Conservation (phyloP, 1,284 basidiomycete species). For the Leccinum pallidistipes region DNA sequence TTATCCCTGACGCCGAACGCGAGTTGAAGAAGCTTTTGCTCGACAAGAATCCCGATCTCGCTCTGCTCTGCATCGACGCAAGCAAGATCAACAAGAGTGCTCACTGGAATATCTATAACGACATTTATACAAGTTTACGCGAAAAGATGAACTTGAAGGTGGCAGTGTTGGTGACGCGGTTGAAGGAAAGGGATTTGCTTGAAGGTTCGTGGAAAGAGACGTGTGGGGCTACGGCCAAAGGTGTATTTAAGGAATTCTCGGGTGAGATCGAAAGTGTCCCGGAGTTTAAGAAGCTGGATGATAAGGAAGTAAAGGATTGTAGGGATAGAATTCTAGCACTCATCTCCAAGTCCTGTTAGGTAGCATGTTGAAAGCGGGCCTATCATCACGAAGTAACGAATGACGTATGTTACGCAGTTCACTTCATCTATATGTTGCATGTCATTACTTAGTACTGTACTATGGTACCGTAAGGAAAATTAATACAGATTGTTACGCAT, state of each 20-base stretch:
- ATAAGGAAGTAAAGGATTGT: conserved; percentile 20
- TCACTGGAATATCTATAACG: conserved; percentile 26
- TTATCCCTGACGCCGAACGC: conserved; percentile 15
- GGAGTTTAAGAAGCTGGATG: conserved; percentile 11
- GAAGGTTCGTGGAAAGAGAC: conserved; percentile 18
- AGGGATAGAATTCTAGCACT: conserved; percentile 22
- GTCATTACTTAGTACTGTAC: not conserved
- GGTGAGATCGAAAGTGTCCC: conserved; percentile 24
- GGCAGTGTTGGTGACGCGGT: conserved; percentile 36
- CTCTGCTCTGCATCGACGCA: conserved; percentile 25
- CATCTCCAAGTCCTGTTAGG: conserved; percentile 7
- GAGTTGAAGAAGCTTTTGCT: conserved; percentile 22
- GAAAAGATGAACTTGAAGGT: conserved; percentile 10
- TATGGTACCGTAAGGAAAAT: not conserved
- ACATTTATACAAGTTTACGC: conserved; percentile 21
- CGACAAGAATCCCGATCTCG: conserved; percentile 14
- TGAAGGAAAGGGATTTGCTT: conserved; percentile 12
- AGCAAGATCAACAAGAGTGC: conserved; percentile 16
- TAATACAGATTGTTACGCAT: not conserved
- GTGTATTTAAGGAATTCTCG: conserved; percentile 15
- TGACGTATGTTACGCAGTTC: not conserved
- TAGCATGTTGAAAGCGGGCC: not conserved
- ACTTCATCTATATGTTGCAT: conserved; percentile 2
- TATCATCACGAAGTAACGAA: not conserved
- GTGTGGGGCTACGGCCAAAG: conserved; percentile 12